A percentile compares a stretch with the other conserved stretches of the same genome.
phyloP scores from a whole-genome alignment of 208 protist species.

The Acanthamoeba triangularis region DNA sequence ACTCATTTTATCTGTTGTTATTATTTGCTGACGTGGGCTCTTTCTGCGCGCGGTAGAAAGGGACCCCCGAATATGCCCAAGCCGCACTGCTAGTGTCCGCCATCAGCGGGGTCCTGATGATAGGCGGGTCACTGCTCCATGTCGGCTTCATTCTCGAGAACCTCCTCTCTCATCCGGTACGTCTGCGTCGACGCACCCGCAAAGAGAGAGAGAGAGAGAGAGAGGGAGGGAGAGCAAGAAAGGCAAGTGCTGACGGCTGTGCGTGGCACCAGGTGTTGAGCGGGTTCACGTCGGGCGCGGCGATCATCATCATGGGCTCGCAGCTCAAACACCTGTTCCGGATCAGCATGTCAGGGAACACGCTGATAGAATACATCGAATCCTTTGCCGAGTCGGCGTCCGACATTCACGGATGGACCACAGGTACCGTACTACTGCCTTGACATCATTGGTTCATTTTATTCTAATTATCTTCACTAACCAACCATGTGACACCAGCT shows the following conservation, averaged over 20 bases:
- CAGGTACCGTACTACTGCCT: background rate
- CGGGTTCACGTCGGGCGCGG: slow-evolving; percentile 43
- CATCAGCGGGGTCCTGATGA: slow-evolving; percentile 20
- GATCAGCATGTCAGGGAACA: slow-evolving; percentile 7
- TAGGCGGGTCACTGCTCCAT: background rate
- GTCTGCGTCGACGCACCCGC: background rate
- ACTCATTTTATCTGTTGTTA: background rate
- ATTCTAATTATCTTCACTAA: background rate
- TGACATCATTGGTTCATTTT: background rate
- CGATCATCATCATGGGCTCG: slow-evolving; percentile 45
- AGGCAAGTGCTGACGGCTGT: background rate
- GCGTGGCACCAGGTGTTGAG: slow-evolving; percentile 9
- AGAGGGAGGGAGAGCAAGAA: background rate
- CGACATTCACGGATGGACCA: slow-evolving; percentile 39
- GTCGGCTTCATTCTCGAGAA: slow-evolving; percentile 68
- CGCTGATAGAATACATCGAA: slow-evolving; percentile 44
- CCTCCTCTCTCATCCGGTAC: slow-evolving; percentile 44
- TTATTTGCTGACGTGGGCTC: background rate
- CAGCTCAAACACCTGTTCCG: slow-evolving; percentile 47
- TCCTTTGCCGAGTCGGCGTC: background rate
- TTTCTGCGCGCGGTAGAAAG: background rate
- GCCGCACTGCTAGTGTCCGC: background rate
- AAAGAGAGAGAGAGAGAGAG: no score
- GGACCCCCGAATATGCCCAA: background rate
- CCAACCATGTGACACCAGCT: background rate